phyloP scores from a whole-genome alignment of 495 filamentous ascomycete species.

The Neurospora sp. region DNA sequence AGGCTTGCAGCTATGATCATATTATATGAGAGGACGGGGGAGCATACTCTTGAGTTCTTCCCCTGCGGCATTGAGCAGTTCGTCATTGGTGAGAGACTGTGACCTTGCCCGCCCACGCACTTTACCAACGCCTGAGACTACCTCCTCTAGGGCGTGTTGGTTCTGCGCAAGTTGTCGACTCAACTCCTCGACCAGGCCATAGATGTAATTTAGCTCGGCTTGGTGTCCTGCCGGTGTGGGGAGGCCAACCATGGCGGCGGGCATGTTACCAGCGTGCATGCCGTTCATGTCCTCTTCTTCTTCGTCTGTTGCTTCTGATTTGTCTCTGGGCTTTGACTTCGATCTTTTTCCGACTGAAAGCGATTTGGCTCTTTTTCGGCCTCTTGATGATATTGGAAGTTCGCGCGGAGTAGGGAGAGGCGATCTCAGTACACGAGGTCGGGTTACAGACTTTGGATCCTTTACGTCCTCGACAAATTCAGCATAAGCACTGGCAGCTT shows the following conservation, averaged over 20 bases:
- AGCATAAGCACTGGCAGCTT: not conserved
- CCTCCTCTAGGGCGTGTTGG: conserved; percentile 61
- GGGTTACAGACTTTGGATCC: not conserved
- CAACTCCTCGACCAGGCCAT: conserved; percentile 72
- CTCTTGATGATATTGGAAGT: not conserved
- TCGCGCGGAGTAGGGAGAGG: not conserved
- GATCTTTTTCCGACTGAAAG: not conserved
- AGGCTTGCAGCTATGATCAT: not conserved
- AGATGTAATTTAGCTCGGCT: conserved; percentile 78
- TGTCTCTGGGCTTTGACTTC: not conserved
- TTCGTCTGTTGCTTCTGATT: conserved; percentile 9
- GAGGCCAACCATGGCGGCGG: conserved; percentile 37
- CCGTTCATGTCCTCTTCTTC: conserved; percentile 44
- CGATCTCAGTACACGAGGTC: not conserved
- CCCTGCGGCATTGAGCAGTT: conserved; percentile 36
- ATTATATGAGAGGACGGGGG: not conserved
- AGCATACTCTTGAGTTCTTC: conserved; percentile 40
- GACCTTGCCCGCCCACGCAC: conserved; percentile 39
- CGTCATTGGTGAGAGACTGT: conserved; percentile 39
- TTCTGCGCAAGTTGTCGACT: conserved; percentile 68
- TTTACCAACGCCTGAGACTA: conserved; percentile 53
- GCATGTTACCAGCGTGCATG: conserved; percentile 44
- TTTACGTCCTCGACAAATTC: not conserved
- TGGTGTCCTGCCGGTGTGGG: conserved; percentile 75
- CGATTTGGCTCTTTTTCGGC: not conserved